Evolutionary conservation across 495 filamentous ascomycete species (phyloP).

Genomic region (Xylaria intraflava): DNA sequence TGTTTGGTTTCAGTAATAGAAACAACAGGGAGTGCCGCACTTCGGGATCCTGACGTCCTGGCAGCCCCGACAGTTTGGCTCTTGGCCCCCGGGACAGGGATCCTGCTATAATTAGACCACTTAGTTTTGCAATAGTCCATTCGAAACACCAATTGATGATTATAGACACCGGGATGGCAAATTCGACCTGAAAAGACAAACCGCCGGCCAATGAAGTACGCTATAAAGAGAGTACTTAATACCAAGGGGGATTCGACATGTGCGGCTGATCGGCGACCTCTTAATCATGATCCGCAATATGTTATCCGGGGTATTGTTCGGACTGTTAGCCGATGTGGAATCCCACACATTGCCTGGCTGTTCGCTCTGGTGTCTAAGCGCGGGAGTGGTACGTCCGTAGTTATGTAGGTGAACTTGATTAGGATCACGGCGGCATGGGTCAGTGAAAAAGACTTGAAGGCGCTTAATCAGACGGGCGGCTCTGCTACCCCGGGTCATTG

Average conservation of each 20-base stretch:
- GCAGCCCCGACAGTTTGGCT: not conserved
- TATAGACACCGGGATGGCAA: not conserved
- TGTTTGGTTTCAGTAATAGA: not conserved
- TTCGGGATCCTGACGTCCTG: not conserved
- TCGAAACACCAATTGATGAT: not conserved
- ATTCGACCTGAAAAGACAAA: not conserved
- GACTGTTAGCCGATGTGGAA: not conserved
- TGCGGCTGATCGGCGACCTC: not conserved
- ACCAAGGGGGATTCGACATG: not conserved
- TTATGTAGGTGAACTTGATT: not conserved
- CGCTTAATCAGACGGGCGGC: constrained; percentile 9
- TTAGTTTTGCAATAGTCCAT: not conserved
- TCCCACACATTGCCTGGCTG: not conserved
- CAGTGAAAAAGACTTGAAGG: constrained; percentile 3
- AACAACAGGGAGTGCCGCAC: not conserved
- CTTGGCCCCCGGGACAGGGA: not conserved
- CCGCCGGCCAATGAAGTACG: not conserved
- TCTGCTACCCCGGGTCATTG: constrained; percentile 1
- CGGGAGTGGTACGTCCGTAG: not conserved
- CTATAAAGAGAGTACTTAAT: too few species aligned
- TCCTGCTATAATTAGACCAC: not conserved
- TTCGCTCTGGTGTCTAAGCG: not conserved
- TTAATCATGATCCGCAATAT: constrained; percentile 2
- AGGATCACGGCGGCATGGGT: not conserved
- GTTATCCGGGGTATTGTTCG: constrained; percentile 1